A percentile compares a stretch with the other conserved stretches of the same genome.
These are phyloP conservation scores for Globisporangium rhizosaccharum DNA, from an alignment of 352 stramenopile genomes.

Conservation along the genomic window DNA sequence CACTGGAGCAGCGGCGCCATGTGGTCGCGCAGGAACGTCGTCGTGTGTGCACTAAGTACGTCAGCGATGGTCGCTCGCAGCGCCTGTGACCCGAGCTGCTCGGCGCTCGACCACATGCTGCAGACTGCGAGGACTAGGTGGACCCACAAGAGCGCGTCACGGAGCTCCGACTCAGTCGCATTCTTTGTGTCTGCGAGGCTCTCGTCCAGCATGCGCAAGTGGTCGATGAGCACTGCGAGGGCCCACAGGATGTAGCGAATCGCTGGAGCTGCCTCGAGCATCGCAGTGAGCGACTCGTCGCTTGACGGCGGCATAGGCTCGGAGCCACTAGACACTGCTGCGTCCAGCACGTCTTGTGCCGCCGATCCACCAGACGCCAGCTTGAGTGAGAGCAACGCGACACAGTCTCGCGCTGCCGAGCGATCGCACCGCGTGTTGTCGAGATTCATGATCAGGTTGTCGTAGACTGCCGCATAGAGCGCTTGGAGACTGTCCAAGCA, in stretches of 20 bases:
- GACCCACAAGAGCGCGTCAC: slow-evolving; percentile 3
- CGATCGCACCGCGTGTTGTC: background rate
- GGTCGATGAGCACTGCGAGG: slow-evolving; percentile 18
- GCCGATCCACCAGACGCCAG: background rate
- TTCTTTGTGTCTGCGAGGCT: slow-evolving; percentile 1
- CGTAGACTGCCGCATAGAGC: background rate
- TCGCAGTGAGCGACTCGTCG: background rate
- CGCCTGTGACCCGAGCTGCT: background rate
- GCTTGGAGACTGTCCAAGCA: background rate
- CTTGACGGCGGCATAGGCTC: too few relatives aligned
- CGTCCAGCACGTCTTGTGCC: background rate
- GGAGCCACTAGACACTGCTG: background rate
- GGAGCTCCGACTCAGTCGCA: background rate
- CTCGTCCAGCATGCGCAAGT: slow-evolving; percentile 14
- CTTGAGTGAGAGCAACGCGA: slow-evolving; percentile 1
- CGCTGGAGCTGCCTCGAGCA: slow-evolving; percentile 11
- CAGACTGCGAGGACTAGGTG: slow-evolving; percentile 3
- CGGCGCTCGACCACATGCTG: background rate
- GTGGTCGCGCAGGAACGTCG: slow-evolving; percentile 10
- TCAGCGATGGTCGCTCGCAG: background rate
- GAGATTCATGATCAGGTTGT: background rate
- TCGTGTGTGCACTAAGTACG: slow-evolving; percentile 3
- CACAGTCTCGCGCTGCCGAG: background rate
- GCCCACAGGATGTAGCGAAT: slow-evolving; percentile 18
- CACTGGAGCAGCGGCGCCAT: slow-evolving; percentile 11